Percentiles rank a stretch among this genome's conserved stretches.
phyloP scores from a whole-genome alignment of 148 eudicot species.

The Camellia granthamiana region DNA sequence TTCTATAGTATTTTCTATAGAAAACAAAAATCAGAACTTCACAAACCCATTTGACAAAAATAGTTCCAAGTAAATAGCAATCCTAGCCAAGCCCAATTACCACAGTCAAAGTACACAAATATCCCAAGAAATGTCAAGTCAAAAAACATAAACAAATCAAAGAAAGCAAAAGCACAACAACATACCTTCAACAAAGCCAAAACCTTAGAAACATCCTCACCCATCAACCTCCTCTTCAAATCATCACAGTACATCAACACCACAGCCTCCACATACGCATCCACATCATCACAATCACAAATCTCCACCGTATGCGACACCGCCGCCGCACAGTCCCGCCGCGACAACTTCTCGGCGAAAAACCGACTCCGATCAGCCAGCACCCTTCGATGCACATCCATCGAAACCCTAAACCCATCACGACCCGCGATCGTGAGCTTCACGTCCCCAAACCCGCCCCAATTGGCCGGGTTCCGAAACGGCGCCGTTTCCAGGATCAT shows the following conservation, averaged over 20 bases:
- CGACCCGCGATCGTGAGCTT: constrained; percentile 63
- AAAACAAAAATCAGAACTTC: not conserved
- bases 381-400: constrained; percentile 76
- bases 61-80: not conserved
- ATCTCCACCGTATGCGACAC: constrained; percentile 73
- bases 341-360: constrained; percentile 58
- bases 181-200: constrained; percentile 70
- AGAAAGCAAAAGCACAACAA: not conserved
- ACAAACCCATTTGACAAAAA: too few species aligned
- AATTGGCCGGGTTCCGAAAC: constrained; percentile 20
- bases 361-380: constrained; percentile 63
- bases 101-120: not conserved
- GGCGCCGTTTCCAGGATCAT: constrained; percentile 45
- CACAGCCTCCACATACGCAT: constrained; percentile 70
- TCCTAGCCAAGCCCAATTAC: not conserved
- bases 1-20: not conserved
- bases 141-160: not conserved
- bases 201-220: constrained; percentile 59
- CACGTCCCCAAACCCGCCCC: constrained; percentile 65
- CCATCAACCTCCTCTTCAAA: constrained; percentile 57
- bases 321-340: constrained; percentile 16
- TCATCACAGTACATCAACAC: constrained; percentile 79
- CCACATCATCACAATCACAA: constrained; percentile 95
- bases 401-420: constrained; percentile 61
- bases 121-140: not conserved